These are phyloP conservation scores for Magnolia changhungtana DNA, from an alignment of 164 flowering plant species.

Conservation along the genomic window DNA sequence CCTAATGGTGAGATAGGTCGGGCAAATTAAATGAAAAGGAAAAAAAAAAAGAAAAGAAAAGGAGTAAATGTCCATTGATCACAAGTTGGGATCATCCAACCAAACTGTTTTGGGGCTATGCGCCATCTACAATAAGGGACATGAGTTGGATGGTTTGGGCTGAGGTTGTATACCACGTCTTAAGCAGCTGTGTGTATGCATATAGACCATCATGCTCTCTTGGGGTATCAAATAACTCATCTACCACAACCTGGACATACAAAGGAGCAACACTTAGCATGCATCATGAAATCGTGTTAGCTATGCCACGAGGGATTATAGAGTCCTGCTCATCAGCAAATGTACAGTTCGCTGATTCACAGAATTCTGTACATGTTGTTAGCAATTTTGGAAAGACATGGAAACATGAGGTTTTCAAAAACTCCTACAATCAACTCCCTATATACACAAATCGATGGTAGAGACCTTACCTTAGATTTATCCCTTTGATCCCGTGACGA, in stretches of 20 bases:
- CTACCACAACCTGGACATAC: background rate
- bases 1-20: background rate
- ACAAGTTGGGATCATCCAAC: background rate
- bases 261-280: background rate
- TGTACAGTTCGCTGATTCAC: background rate
- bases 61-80: background rate
- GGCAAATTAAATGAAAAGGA: background rate
- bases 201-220: background rate
- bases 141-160: background rate
- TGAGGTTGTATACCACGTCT: too few species aligned
- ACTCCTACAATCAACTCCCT: too few species aligned
- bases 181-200: too few species aligned
- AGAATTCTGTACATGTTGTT: too few species aligned
- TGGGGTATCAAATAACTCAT: too few species aligned
- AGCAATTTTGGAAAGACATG: too few species aligned
- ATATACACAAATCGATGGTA: too few species aligned
- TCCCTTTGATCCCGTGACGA: too few species aligned
- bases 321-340: background rate
- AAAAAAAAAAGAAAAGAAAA: too few species aligned
- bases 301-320: background rate
- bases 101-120: background rate
- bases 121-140: background rate
- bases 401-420: too few species aligned
- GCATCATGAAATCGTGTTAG: background rate
- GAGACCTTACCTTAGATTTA: too few species aligned